Evolutionary conservation across 768 basidiomycete genomes (phyloP), one percentile per base, ranked within the genome.

Genomic region (Filobasidium floriforme): DNA sequence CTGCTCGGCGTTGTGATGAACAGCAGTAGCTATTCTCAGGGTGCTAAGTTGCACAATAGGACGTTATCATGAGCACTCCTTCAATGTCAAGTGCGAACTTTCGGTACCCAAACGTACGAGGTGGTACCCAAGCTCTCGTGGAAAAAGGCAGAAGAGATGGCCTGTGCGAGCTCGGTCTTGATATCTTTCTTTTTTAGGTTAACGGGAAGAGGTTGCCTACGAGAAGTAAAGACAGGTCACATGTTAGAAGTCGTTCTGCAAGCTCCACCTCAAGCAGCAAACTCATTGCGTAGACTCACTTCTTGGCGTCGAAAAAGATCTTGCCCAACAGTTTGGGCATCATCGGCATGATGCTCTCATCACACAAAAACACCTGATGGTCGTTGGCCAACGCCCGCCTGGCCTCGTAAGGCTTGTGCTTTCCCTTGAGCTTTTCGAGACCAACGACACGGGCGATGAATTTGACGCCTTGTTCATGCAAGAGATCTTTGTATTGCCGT

Each of bases 151-250:
- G 92, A 92, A 4, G 87, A 87, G 70, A 99, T 86, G 19, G 94
- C 94, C 54, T 88, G 86, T 77, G 94, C 93, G 11, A 99, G 84
- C 73, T 97, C 92, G 57, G 82, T 84, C 77, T 97, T 98, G 66
- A 99, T 83, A 78, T 94, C 89, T 74, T 92, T 92, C 26, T 88
- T 85, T 12, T 84, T 87, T 61, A 99, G 77, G 70, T 85, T 87
- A n/a, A 98, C 94, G 0, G 96, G 92, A 40, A 97, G 90, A 0
- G 96, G 96, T 78, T 94, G 90, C 80, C 93, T 97, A 6, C 41
- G 51, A 7, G 15, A 22, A 5, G 10, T 24, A 22, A 60, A 7
- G 60, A 59, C 24, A 44, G 65, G n/a, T 59, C 19, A 11, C 11
- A 66, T 26, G 54, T 29, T 52, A 19, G 70, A 69, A n/a, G 69